These are phyloP conservation scores for Fragilaria radians DNA, from an alignment of 108 stramenopile species.

Conservation along the genomic window DNA sequence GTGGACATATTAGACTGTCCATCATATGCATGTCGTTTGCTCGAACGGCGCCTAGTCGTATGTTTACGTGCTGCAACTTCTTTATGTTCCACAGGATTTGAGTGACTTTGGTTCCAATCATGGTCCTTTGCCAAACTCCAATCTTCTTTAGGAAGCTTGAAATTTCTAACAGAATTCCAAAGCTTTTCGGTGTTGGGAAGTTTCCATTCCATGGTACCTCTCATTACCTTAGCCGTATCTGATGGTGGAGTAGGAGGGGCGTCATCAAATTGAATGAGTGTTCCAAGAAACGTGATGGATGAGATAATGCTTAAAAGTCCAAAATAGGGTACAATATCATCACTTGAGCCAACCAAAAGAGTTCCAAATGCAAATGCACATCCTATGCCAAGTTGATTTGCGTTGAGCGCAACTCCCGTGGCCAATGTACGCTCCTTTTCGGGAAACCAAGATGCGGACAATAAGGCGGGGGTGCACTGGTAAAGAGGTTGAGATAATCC, in stretches of 20 bases:
- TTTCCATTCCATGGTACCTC: constrained; percentile 52
- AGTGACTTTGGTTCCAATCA: background rate
- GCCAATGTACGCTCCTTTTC: constrained; percentile 83
- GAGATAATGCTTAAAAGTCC: constrained; percentile 65
- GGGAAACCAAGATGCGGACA: constrained; percentile 80
- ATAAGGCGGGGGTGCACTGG: constrained; percentile 76
- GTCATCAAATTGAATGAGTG: constrained; percentile 81
- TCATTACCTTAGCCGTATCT: constrained; percentile 45
- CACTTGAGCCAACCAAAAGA: constrained; percentile 50
- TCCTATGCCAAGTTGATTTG: constrained; percentile 85
- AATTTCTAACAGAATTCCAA: constrained; percentile 19
- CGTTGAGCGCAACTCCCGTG: constrained; percentile 85
- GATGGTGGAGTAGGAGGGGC: constrained; percentile 86
- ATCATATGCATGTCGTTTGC: background rate
- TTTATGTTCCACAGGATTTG: background rate
- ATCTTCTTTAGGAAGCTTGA: background rate
- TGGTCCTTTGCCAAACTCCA: background rate
- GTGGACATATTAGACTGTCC: no score
- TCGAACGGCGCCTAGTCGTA: background rate
- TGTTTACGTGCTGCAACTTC: background rate
- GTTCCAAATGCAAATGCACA: constrained; percentile 85
- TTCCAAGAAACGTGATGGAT: constrained; percentile 65
- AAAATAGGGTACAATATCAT: constrained; percentile 78
- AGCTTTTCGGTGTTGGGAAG: constrained; percentile 36
- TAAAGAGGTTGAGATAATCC: constrained; percentile 78